Evolutionary conservation across 169 alveolate species (phyloP), one percentile per base, ranked within the genome.

Genomic region (Miamiensis avidus): DNA sequence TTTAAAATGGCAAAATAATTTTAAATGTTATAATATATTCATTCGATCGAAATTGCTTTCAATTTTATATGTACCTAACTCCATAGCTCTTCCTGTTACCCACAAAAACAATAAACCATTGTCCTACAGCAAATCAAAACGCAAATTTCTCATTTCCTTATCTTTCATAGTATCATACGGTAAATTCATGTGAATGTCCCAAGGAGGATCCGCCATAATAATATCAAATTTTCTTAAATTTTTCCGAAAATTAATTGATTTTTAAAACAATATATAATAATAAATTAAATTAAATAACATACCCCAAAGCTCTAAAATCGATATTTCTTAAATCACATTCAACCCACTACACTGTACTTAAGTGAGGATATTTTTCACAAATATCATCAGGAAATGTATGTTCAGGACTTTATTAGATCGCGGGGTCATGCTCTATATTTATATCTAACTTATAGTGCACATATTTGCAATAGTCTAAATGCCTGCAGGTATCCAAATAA

Each of bases 171-270:
- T 98, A 34, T 99, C 99, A 85, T 97, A 97, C 0, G 99, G 99
- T 81, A 98, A 91, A 91, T 97, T 98, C 99, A 98, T 98, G 94
- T 98, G 99, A 72, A 98, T 98, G 86, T 97, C 99, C 99, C 99
- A 98, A 20, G 99, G 99, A 0, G 99, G 99, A 84, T 98, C 99
- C 30, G 99, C 99, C 99, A 97, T 97, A 65, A 98, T 97, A 20
- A 97, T 99, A 81, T 97, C 95, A 82, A 98, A 97, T 88, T 95
- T 90, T 26, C 69, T 49, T 11, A 49, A 49, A 11, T 11, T 49
- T 49, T 11, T 11, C 20, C 20, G 4, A 49, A 49, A 49, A 11
- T 49, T 49, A 49, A 11, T 11, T 49, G 4, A 49, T 49, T 49
- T 49, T 49, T 49, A 49, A 11, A 11, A 49, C 4, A 49, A 11